Base-by-base conservation (phyloP, 2,329 filamentous ascomycete species). In the Bisporella sp. region DNA sequence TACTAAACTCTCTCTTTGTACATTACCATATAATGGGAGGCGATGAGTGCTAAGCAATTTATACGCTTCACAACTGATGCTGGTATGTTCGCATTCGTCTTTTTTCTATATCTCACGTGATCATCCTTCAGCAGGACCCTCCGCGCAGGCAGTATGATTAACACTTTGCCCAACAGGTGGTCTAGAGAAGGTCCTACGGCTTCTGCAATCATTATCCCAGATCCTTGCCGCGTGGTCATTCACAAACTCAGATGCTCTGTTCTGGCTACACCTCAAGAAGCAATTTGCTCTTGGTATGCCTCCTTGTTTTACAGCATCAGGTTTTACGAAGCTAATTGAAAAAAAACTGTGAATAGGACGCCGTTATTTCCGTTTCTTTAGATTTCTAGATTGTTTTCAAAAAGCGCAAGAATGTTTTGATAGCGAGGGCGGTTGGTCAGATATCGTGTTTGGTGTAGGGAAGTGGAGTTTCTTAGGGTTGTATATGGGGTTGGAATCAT, bases 301-400 rank as follows among this genome's bases (percentile, higher is more conserved):
- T 45, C 45, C 51, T 37, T 39, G 6, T 41, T 47, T 45, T 46
- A 13, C 3, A 21, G 21, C 21, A 21, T 21, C 21, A 21, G 21
- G 21, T 21, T 21, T 21, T 42, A 37, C 8, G 37, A 5, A 9
- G n/a, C 28, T 44, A 48, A 35, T 44, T n/a, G 41, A 4, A 30
- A 21, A 21, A 21, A 21, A 21, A 21, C 21, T 21, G 21, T 21
- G 21, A 39, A 43, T 32, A 75, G 74, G 69, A 31, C 74, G 86
- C 37, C 78, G 84, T 28, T 82, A 79, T 66, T 75, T 89, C 62
- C 80, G 86, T 9, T 70, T 86, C 51, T 85, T 87, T 64, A 81
- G 82, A 59, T 88, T 84, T 63, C 67, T 86, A 47, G 79, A 81
- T 43, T 74, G 73, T 45, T 83, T 87, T 57, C 63, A 70, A 29